Conservation (phyloP, 768 basidiomycete genomes). For the Collybia nuda region DNA sequence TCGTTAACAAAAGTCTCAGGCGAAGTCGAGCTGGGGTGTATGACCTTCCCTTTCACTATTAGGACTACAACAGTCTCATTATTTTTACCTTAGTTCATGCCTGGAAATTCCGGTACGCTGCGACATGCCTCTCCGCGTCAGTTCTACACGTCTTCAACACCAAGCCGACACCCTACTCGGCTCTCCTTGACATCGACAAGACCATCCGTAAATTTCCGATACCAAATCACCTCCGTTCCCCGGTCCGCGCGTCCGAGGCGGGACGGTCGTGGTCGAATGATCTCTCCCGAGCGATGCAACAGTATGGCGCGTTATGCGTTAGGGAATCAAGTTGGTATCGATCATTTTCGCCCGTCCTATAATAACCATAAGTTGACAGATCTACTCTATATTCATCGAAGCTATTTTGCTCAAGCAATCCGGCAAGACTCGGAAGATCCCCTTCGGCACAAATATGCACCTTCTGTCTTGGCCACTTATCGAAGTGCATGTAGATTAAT, state of each 20-base stretch:
- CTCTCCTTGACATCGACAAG: slow-evolving; percentile 48
- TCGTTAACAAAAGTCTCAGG: slow-evolving; percentile 25
- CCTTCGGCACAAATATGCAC: slow-evolving; percentile 40
- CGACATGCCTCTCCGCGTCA: slow-evolving; percentile 42
- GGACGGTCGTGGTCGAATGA: slow-evolving; percentile 39
- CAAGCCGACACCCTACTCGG: slow-evolving; percentile 36
- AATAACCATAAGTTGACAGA: slow-evolving; percentile 21
- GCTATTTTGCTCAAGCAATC: slow-evolving; percentile 48
- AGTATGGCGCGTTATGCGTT: slow-evolving; percentile 38
- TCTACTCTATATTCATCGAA: slow-evolving; percentile 46
- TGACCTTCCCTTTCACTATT: slow-evolving; percentile 14
- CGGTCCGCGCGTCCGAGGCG: slow-evolving; percentile 26
- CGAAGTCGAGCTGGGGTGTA: slow-evolving; percentile 42
- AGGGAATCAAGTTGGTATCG: slow-evolving; percentile 45
- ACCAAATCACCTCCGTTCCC: slow-evolving; percentile 42
- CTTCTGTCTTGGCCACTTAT: slow-evolving; percentile 44
- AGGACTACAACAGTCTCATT: neutral
- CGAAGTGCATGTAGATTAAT: slow-evolving; percentile 44
- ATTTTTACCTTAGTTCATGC: slow-evolving; percentile 33
- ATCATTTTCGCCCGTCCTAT: neutral
- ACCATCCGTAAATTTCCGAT: slow-evolving; percentile 50
- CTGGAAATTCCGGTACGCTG: slow-evolving; percentile 46
- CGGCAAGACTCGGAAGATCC: slow-evolving; percentile 40
- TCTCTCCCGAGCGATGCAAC: slow-evolving; percentile 39
- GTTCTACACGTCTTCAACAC: slow-evolving; percentile 41